Evolutionary conservation across 192 early-diverging fungal genomes (phyloP), one percentile per base, ranked within the genome.

Genomic region (Coemansia sp.): DNA sequence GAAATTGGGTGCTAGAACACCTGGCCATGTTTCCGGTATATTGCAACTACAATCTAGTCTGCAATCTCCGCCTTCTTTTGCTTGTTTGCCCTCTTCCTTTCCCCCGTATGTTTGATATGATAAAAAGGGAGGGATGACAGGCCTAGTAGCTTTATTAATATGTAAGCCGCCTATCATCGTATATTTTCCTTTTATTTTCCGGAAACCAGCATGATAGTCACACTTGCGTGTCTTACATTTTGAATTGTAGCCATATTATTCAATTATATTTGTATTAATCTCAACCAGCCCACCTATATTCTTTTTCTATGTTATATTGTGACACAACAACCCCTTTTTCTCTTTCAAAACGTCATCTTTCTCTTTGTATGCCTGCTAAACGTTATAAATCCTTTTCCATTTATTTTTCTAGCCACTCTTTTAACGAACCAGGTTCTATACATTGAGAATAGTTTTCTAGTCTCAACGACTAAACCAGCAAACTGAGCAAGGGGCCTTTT

Each of bases 201-300:
- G 21, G 21, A n/a, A 21, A 8, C 51, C 51, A 52, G 51, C 51
- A 52, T 52, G 36, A 58, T 37, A 49, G 43, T 63, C 47, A 63
- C 22, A 22, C 26, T 63, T 43, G 16, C 42, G 32, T 63, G 47
- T 63, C 62, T 49, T 63, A 46, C 45, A 49, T 26, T 47, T 32
- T 43, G 32, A 37, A 16, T 39, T 26, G 12, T 32, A 32, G 32
- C 32, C 56, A 36, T 58, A 7, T 58, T 12, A 58, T 36, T 26
- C 18, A 58, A 58, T 36, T 58, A 16, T 39, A 58, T 36, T 58
- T 8, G 15, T 39, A 58, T 36, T 58, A 16, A 58, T 43, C 42
- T 43, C 42, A 12, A 43, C 42, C 42, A 43, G 26, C 26, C 42
- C 42, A 4, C 10, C 42, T 13, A 43, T 43, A 12, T 13, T 13